Conservation (phyloP, 495 filamentous ascomycete species). For the Penicillium alfredii region DNA sequence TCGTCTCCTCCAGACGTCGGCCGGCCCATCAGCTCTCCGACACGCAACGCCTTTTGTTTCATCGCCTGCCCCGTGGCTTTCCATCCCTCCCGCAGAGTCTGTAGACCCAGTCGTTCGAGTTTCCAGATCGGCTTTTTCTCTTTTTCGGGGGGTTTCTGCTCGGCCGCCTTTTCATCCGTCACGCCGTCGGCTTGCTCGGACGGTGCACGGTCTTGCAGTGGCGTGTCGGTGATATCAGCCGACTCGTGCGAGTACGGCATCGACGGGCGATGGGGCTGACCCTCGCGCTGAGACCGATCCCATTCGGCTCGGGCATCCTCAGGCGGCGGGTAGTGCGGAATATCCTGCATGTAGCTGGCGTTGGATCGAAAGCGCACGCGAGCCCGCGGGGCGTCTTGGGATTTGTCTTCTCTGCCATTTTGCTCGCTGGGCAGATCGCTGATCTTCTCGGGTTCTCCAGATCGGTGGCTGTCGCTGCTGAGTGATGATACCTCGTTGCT, state of each 20-base stretch:
- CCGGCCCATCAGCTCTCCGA: constrained; percentile 18
- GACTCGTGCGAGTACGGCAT: constrained; percentile 14
- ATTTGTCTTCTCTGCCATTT: constrained; percentile 1
- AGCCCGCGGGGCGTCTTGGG: background rate
- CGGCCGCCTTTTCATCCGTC: constrained; percentile 1
- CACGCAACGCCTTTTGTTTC: constrained; percentile 2
- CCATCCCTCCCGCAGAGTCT: constrained; percentile 1
- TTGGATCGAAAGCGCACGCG: constrained; percentile 19
- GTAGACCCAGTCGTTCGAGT: background rate
- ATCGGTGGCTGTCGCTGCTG: constrained; percentile 1
- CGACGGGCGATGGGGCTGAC: constrained; percentile 8
- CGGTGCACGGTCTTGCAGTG: constrained; percentile 7
- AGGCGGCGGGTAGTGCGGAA: background rate
- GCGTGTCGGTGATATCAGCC: constrained; percentile 13
- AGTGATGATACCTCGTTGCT: background rate
- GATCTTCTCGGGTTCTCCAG: background rate
- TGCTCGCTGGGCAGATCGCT: no score
- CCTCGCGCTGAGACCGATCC: constrained; percentile 6
- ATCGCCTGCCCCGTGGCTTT: constrained; percentile 1
- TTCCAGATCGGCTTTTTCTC: background rate
- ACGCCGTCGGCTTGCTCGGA: background rate
- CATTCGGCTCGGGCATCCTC: constrained; percentile 7
- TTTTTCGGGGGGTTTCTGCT: constrained; percentile 1
- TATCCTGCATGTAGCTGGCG: background rate
- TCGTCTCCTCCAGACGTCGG: constrained; percentile 19